A percentile compares a stretch with the other conserved stretches of the same genome.
These are phyloP conservation scores for Sorghum bicolor DNA, from an alignment of 176 grass and related monocot genomes.

Conservation along the genomic window DNA sequence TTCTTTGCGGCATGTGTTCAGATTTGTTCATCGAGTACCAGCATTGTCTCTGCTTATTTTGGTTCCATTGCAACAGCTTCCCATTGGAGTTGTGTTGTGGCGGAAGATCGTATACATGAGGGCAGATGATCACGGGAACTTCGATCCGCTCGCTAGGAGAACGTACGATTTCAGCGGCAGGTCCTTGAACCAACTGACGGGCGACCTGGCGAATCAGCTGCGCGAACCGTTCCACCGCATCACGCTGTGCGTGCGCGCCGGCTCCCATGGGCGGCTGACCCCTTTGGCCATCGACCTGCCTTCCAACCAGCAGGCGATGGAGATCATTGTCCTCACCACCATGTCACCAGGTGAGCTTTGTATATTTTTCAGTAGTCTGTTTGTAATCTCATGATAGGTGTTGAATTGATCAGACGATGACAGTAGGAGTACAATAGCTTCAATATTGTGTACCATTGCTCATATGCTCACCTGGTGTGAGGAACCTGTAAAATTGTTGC, in stretches of 20 bases:
- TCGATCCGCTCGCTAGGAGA: background rate
- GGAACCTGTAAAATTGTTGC: background rate
- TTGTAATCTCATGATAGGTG: background rate
- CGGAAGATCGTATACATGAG: background rate
- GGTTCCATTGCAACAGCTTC: background rate
- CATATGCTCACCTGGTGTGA: background rate
- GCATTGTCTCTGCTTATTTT: no score
- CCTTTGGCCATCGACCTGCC: slow-evolving; percentile 26
- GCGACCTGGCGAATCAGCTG: background rate
- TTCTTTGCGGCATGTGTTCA: no score
- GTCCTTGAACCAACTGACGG: background rate
- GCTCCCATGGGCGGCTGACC: background rate
- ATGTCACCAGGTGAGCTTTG: background rate
- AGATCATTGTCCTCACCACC: background rate
- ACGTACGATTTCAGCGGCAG: background rate
- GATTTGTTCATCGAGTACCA: no score
- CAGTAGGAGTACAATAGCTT: no score
- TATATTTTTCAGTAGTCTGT: background rate
- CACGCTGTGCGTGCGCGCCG: slow-evolving; percentile 13
- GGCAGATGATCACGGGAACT: background rate
- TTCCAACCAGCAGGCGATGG: background rate
- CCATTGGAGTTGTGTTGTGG: background rate
- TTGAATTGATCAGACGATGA: background rate
- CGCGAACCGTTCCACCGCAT: background rate
- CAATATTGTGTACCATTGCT: background rate